A percentile compares a stretch with the other conserved stretches of the same genome.
Conservation (phyloP, 2,329 filamentous ascomycete species). For the Aspergillus ustus region DNA sequence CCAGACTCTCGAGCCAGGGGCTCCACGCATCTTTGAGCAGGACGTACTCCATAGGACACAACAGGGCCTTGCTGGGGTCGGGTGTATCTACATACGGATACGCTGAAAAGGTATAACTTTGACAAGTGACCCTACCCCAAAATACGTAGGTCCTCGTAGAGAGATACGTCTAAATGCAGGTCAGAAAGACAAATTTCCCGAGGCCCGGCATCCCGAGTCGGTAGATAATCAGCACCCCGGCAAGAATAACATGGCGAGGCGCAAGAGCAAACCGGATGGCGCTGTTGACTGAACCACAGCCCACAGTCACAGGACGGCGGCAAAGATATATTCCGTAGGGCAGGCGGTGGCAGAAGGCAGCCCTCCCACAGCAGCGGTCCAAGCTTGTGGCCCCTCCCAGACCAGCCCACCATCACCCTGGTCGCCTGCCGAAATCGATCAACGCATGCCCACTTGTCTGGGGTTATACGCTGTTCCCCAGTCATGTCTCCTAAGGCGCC, state of each 20-base stretch:
- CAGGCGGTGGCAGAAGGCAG: conserved; percentile 10
- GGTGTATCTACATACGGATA: neutral
- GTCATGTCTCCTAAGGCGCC: neutral
- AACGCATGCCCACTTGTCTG: conserved; percentile 9
- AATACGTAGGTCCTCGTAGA: no score
- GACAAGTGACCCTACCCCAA: neutral
- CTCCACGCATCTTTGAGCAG: neutral
- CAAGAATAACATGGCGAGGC: neutral
- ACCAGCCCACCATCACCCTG: neutral
- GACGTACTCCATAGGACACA: neutral
- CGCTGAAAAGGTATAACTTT: neutral
- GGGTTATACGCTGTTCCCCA: conserved; percentile 8
- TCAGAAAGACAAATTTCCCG: neutral
- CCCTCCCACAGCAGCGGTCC: neutral
- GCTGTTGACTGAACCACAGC: neutral
- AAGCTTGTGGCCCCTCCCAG: neutral
- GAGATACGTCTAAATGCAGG: no score
- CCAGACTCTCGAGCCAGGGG: neutral
- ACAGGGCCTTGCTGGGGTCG: no score
- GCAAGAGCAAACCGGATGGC: neutral
- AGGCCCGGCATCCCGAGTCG: conserved; percentile 22
- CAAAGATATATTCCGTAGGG: conserved; percentile 8
- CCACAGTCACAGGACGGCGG: neutral
- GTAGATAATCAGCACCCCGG: conserved; percentile 13
- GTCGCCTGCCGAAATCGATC: conserved; percentile 5